Evolutionary conservation across 495 filamentous ascomycete species (phyloP), one percentile per base, ranked within the genome.

Genomic region (Xanthoparmelia taractica): DNA sequence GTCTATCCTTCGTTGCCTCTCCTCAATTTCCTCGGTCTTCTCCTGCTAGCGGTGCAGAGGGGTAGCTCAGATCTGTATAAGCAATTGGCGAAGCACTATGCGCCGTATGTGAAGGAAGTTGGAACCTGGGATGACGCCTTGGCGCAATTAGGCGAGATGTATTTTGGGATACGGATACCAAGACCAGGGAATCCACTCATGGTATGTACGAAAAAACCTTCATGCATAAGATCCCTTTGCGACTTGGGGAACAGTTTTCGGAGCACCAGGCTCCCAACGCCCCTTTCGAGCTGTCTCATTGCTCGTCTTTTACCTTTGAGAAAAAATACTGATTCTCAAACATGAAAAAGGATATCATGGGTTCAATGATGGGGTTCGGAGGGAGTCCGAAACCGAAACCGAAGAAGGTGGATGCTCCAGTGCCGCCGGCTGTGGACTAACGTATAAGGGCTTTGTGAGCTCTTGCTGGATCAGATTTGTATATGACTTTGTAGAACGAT

Each of bases 131-230:
- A 91, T 47, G 91, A 94, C 71, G 83, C 89, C 27, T 76, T 97
- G 67, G 87, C 89, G 48, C 85, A 89, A 72, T 85, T 97, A 66
- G 94, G 88, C 47, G 92, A 97, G 80, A 92, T 94, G 82, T 99
- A 97, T 76, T 99, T 97, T 73, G 86, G 83, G n/a, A 96, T 99
- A 70, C 87, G 87, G 79, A 84, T 92, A 65, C 92, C 90, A 36
- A 80, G 87, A 57, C 89, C 93, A 75, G 86, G 86, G 48, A 97
- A 96, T 71, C 92, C 91, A 11, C 72, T 97, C 67, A 81, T 97
- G 69, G 43, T 47, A 47, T 23, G 43, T 47, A 6, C n/a, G 23
- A 23, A 18, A 3, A 11, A 23, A 4, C 23, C 18, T 23, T 23
- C 20, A 3, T 11, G 18, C 7, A 23, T 20, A 8, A 20, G n/a